Percentiles rank a stretch among this genome's conserved stretches.
phyloP scores from a whole-genome alignment of 495 filamentous ascomycete genomes.

The Hyaloscypha variabilis region DNA sequence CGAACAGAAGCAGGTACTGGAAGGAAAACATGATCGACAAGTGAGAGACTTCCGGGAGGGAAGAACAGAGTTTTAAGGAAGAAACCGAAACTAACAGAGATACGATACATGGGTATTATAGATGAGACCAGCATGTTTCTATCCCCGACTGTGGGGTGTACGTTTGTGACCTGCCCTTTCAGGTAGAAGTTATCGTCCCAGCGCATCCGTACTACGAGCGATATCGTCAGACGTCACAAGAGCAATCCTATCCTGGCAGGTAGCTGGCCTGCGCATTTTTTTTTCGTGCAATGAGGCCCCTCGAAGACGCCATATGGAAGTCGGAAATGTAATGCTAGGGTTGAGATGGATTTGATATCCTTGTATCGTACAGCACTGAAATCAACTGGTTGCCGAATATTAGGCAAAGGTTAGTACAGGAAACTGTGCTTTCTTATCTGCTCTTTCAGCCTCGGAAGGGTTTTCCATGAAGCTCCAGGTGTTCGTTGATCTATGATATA shows the following conservation, averaged over 20 bases:
- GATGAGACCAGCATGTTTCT: neutral
- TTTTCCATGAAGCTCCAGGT: neutral
- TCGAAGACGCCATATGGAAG: neutral
- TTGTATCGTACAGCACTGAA: neutral
- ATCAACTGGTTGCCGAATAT: neutral
- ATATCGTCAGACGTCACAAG: neutral
- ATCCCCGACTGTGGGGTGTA: neutral
- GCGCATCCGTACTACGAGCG: neutral
- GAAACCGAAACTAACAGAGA: neutral
- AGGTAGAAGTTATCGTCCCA: neutral
- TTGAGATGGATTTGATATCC: neutral
- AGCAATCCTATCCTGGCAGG: neutral
- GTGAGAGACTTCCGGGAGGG: neutral
- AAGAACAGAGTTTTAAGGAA: neutral
- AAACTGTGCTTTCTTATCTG: neutral
- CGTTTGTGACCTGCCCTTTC: neutral
- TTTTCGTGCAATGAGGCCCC: neutral
- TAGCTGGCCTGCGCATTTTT: neutral
- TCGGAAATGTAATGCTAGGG: neutral
- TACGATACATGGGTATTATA: neutral
- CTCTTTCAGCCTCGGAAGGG: neutral
- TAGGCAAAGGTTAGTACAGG: neutral
- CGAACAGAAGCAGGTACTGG: neutral
- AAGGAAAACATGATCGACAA: neutral
- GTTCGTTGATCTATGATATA: neutral